Evolutionary conservation across 345 rosid genomes (phyloP).

Genomic region (Erysimum cheiranthoides): DNA sequence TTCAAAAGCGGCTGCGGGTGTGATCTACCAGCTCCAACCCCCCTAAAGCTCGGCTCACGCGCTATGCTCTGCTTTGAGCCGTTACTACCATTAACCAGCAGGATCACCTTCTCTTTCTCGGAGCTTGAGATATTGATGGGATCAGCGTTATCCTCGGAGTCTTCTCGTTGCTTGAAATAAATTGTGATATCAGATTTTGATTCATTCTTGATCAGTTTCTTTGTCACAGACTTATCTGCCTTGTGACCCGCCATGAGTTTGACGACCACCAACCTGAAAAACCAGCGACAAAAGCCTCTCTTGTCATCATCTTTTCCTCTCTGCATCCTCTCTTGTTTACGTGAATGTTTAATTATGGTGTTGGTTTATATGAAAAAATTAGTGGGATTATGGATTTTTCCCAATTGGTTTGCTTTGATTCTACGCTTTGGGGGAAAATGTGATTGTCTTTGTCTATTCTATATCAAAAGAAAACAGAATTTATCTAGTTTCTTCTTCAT

Average conservation of each 20-base stretch:
- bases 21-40: conserved; percentile 16
- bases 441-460: conserved; percentile 30
- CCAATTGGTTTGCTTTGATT: conserved; percentile 43
- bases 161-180: conserved; percentile 44
- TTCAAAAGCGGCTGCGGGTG: conserved; percentile 22
- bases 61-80: conserved; percentile 25
- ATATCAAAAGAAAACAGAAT: conserved; percentile 13
- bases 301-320: conserved; percentile 27
- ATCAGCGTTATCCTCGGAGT: conserved; percentile 38
- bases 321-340: conserved; percentile 29
- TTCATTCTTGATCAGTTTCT: conserved; percentile 40
- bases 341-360: conserved; percentile 4
- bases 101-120: conserved; percentile 37
- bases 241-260: conserved; percentile 35
- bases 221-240: conserved; percentile 24
- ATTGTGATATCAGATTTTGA: conserved; percentile 42
- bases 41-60: conserved; percentile 22
- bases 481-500: conserved; percentile 40
- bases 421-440: conserved; percentile 45
- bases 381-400: conserved; percentile 25
- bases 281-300: conserved; percentile 32
- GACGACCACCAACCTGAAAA: conserved; percentile 31
- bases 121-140: not conserved
- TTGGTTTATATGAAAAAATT: conserved; percentile 25
- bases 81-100: conserved; percentile 25